Evolutionary conservation across 495 filamentous ascomycete genomes (phyloP).

Genomic region (Penicillium flavigenum): DNA sequence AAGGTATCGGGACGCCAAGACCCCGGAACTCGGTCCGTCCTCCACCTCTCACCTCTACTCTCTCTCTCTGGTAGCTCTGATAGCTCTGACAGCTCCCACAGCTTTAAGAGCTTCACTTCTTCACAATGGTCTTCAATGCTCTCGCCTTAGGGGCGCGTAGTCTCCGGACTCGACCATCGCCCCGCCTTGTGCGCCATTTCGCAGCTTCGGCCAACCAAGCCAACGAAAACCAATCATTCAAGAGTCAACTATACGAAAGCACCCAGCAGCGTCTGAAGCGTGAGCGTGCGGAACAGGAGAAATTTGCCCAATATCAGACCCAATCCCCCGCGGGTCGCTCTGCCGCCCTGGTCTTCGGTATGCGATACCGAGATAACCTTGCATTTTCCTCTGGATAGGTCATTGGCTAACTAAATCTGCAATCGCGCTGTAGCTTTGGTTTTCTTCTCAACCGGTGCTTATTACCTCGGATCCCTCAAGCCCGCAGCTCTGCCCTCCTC

Average conservation of each 20-base stretch:
- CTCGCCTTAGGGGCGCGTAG: conserved; percentile 26
- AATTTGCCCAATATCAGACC: conserved; percentile 58
- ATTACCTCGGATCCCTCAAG: conserved; percentile 66
- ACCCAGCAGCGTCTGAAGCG: conserved; percentile 71
- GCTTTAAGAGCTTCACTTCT: conserved; percentile 8
- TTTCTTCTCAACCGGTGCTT: conserved; percentile 62
- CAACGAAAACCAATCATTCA: conserved; percentile 58
- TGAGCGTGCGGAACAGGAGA: conserved; percentile 68
- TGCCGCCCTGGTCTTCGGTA: conserved; percentile 65
- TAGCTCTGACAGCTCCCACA: background rate
- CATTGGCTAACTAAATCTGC: conserved; percentile 3
- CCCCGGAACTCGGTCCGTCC: conserved; percentile 9
- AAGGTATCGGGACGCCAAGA: conserved; percentile 5
- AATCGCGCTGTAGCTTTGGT: conserved; percentile 46
- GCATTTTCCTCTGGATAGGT: background rate
- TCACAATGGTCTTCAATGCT: conserved; percentile 22
- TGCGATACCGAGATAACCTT: conserved; percentile 11
- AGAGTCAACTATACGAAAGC: conserved; percentile 84
- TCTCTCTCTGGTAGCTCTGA: background rate
- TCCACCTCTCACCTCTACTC: conserved; percentile 1
- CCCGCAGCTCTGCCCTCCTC: conserved; percentile 57
- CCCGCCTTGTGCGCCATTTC: conserved; percentile 25
- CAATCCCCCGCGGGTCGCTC: conserved; percentile 54
- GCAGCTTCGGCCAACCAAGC: conserved; percentile 20
- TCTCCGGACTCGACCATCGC: conserved; percentile 17